Evolutionary conservation across 257 asterid genomes (phyloP).

Genomic region (Voacanga thouarsii): DNA sequence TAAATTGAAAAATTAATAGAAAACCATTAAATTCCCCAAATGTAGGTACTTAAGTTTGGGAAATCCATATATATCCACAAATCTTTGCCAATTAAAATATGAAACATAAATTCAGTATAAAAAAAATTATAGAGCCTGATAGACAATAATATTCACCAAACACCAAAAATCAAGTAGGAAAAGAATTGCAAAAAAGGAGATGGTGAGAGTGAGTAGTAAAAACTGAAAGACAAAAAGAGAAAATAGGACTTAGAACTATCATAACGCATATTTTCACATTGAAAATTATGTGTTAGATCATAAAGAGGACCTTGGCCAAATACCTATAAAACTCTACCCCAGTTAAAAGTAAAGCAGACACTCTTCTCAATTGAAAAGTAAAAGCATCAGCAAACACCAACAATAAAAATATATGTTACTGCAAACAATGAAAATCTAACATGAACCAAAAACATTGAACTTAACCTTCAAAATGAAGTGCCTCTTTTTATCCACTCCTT

Average conservation of each 20-base stretch:
- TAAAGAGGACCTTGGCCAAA: neutral
- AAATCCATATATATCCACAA: neutral
- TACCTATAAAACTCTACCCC: no score
- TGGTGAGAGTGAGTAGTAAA: neutral
- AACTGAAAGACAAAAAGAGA: neutral
- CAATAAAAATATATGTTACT: neutral
- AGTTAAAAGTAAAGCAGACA: neutral
- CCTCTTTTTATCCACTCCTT: no score
- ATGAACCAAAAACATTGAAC: neutral
- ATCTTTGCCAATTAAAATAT: neutral
- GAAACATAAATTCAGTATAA: neutral
- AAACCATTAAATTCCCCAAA: neutral
- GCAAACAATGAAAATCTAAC: neutral
- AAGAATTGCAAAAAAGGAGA: neutral
- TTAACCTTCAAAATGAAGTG: no score
- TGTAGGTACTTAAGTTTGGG: neutral
- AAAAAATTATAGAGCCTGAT: neutral
- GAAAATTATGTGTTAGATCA: neutral
- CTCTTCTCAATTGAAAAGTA: no score
- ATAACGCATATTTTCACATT: neutral
- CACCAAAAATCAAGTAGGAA: neutral
- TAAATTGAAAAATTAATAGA: neutral
- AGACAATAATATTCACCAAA: neutral
- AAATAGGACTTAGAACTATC: neutral
- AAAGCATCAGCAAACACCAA: neutral